These are phyloP conservation scores for Phytopythium ostracodes DNA, from an alignment of 352 stramenopile species.

Conservation along the genomic window DNA sequence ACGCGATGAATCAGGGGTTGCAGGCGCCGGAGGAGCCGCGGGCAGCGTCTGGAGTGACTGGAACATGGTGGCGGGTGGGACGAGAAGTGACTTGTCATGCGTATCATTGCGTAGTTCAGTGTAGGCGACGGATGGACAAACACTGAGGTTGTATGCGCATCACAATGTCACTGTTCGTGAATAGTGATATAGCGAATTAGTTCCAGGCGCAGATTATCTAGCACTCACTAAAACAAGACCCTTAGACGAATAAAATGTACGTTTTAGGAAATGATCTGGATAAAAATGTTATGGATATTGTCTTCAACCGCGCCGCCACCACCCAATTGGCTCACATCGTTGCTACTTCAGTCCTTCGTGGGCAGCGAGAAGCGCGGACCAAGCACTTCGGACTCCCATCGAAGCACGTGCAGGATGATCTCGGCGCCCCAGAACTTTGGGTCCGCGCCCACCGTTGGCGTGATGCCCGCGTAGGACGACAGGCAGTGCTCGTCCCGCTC, in stretches of 20 bases:
- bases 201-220: too few relatives aligned
- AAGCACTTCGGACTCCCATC: slow-evolving; percentile 2
- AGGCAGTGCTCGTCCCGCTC: background rate
- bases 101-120: background rate
- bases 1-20: background rate
- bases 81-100: background rate
- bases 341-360: background rate
- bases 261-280: background rate
- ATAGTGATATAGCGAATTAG: background rate
- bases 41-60: background rate
- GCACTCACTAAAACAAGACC: too few relatives aligned
- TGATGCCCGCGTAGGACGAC: slow-evolving; percentile 1
- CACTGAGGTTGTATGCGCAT: slow-evolving; percentile 3
- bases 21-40: background rate
- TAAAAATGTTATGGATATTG: background rate
- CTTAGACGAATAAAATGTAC: too few relatives aligned
- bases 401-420: slow-evolving; percentile 3
- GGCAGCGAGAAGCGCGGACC: slow-evolving; percentile 6
- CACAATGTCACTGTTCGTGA: background rate
- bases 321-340: background rate
- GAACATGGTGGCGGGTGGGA: background rate
- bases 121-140: too few relatives aligned
- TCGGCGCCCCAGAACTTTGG: slow-evolving; percentile 4
- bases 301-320: too few relatives aligned
- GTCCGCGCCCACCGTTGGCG: background rate